These are phyloP conservation scores for Claviceps africana DNA, from an alignment of 2,329 filamentous ascomycete species.

Conservation along the genomic window DNA sequence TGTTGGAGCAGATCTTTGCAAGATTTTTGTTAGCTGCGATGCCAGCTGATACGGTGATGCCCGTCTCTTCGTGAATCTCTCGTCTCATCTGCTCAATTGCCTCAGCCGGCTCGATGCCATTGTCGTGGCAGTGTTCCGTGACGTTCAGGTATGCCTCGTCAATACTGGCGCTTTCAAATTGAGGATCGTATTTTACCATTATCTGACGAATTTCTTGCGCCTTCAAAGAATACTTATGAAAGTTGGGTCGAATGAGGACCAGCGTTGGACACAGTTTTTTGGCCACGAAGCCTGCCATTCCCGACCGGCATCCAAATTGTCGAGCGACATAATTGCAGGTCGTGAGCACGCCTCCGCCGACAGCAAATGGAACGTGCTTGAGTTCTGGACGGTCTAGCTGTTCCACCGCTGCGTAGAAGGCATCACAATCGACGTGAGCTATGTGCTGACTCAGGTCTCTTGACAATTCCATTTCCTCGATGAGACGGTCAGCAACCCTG, in stretches of 20 bases:
- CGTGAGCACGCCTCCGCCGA: constrained; percentile 55
- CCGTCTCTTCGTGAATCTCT: constrained; percentile 61
- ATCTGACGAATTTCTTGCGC: constrained; percentile 76
- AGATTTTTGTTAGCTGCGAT: constrained; percentile 88
- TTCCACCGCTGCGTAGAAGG: constrained; percentile 93
- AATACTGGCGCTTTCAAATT: constrained; percentile 86
- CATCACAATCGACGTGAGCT: constrained; percentile 92
- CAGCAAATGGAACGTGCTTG: constrained; percentile 76
- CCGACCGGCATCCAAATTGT: constrained; percentile 79
- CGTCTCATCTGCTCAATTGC: constrained; percentile 64
- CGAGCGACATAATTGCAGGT: constrained; percentile 79
- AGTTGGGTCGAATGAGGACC: constrained; percentile 70
- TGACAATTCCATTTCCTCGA: constrained; percentile 62
- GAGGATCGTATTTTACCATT: constrained; percentile 72
- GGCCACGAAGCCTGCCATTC: constrained; percentile 93
- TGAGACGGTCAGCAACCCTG: constrained; percentile 65
- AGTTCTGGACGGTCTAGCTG: constrained; percentile 73
- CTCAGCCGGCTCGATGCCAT: constrained; percentile 54
- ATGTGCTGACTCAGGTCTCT: constrained; percentile 75
- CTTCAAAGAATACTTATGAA: constrained; percentile 81
- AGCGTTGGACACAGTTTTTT: constrained; percentile 85
- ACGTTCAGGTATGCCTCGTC: constrained; percentile 96
- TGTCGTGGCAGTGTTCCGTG: constrained; percentile 64
- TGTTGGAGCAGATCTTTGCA: constrained; percentile 89
- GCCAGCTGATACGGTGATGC: constrained; percentile 83